phyloP scores from a whole-genome alignment of 768 basidiomycete genomes.

The Phlegmacium glaucopus region DNA sequence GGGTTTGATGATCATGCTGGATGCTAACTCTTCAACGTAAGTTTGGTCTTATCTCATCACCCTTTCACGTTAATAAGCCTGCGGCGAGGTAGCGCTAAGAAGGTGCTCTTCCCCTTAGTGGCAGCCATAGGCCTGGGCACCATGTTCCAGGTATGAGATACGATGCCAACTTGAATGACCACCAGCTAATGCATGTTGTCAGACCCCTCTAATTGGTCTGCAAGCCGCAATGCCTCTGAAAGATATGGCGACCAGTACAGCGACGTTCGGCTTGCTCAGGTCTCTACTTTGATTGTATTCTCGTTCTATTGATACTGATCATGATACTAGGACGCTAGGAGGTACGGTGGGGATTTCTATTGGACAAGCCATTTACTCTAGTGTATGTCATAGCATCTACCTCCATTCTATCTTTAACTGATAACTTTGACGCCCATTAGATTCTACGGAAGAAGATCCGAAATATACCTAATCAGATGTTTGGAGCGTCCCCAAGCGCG shows the following conservation, averaged over 20 bases:
- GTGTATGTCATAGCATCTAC: slow-evolving; percentile 33
- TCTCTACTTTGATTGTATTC: slow-evolving; percentile 16
- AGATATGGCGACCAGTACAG: slow-evolving; percentile 83
- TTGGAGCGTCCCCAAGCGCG: slow-evolving; percentile 37
- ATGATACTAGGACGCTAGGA: slow-evolving; percentile 51
- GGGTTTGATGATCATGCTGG: slow-evolving; percentile 71
- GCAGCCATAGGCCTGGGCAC: slow-evolving; percentile 64
- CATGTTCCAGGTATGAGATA: slow-evolving; percentile 50
- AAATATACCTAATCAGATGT: slow-evolving; percentile 28
- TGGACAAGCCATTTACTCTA: slow-evolving; percentile 68
- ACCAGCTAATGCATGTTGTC: slow-evolving; percentile 4
- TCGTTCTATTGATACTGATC: slow-evolving; percentile 2
- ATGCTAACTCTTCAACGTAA: slow-evolving; percentile 50
- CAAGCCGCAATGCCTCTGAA: slow-evolving; percentile 87
- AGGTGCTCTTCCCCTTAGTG: slow-evolving; percentile 63
- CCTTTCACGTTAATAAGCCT: slow-evolving; percentile 3
- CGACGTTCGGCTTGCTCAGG: slow-evolving; percentile 69
- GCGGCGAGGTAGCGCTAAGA: slow-evolving; percentile 45
- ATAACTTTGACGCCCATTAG: slow-evolving; percentile 14
- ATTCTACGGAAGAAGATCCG: slow-evolving; percentile 35
- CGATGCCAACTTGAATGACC: background rate
- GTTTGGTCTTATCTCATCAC: slow-evolving; percentile 16
- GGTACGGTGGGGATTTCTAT: slow-evolving; percentile 76
- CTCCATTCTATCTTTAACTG: background rate
- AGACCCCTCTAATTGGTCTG: slow-evolving; percentile 68